phyloP scores from a whole-genome alignment of 2,329 filamentous ascomycete species.

The Ophioceras dolichostomum region DNA sequence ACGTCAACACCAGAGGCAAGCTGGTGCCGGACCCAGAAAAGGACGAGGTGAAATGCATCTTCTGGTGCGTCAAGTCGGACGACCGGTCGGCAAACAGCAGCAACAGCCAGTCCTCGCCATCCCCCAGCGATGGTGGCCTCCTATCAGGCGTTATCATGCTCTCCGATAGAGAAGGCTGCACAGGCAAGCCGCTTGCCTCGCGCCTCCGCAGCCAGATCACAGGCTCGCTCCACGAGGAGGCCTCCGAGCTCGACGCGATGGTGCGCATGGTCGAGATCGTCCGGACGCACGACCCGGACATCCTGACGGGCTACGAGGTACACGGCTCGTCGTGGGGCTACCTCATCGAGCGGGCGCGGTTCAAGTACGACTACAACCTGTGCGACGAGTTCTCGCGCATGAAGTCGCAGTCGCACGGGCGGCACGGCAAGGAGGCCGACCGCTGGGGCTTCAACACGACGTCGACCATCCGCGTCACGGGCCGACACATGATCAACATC shows the following conservation, averaged over 20 bases:
- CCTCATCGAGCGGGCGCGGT: conserved; percentile 74
- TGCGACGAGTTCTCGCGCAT: conserved; percentile 87
- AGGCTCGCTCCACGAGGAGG: conserved; percentile 57
- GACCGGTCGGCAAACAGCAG: conserved; percentile 42
- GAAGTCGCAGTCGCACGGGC: conserved; percentile 69
- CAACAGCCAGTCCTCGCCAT: conserved; percentile 25
- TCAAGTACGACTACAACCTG: conserved; percentile 81
- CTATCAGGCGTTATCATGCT: conserved; percentile 63
- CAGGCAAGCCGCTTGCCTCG: conserved; percentile 42
- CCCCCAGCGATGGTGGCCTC: too few species aligned
- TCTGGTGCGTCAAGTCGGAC: conserved; percentile 80
- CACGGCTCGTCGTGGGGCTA: conserved; percentile 94
- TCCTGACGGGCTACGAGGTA: conserved; percentile 89
- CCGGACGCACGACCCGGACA: conserved; percentile 72
- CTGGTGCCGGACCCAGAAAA: conserved; percentile 81
- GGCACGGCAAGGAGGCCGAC: conserved; percentile 77
- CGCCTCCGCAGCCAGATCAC: conserved; percentile 49
- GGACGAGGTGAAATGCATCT: conserved; percentile 78
- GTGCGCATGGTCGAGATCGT: conserved; percentile 82
- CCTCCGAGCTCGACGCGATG: conserved; percentile 73
- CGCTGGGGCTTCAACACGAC: conserved; percentile 91
- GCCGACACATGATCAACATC: conserved; percentile 91
- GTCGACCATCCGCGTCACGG: conserved; percentile 84
- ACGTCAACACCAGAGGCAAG: conserved; percentile 74
- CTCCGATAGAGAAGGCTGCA: too few species aligned